Evolutionary conservation across 164 flowering plant species (phyloP).

Genomic region (Stephania cephalantha): DNA sequence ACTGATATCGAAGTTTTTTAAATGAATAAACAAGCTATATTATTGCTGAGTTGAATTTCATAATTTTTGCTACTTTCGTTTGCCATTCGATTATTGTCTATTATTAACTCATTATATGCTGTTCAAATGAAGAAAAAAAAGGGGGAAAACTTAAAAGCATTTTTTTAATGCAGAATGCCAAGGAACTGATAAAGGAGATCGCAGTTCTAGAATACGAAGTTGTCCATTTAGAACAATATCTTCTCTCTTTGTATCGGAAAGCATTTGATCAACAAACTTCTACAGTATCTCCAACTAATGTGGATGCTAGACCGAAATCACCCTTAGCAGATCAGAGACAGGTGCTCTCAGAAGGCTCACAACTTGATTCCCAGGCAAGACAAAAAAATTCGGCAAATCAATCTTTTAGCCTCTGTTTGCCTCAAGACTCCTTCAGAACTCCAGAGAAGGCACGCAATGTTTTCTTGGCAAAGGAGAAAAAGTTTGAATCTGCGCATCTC

Average conservation of each 20-base stretch:
- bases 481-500: slow-evolving; percentile 54
- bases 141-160: background rate
- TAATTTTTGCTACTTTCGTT: background rate
- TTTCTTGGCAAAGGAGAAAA: slow-evolving; percentile 26
- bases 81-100: background rate
- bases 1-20: background rate
- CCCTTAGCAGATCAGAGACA: slow-evolving; percentile 22
- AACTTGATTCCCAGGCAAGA: slow-evolving; percentile 28
- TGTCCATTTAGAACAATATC: slow-evolving; percentile 60
- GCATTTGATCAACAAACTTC: slow-evolving; percentile 57
- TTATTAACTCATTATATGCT: background rate
- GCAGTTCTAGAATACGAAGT: slow-evolving; percentile 73
- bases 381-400: slow-evolving; percentile 21
- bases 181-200: slow-evolving; percentile 71
- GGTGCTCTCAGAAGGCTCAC: slow-evolving; percentile 22
- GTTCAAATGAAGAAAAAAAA: slow-evolving; percentile 2
- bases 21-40: background rate
- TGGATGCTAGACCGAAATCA: slow-evolving; percentile 31
- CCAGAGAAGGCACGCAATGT: slow-evolving; percentile 24
- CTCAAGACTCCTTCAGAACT: slow-evolving; percentile 15
- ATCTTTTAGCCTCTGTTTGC: slow-evolving; percentile 16
- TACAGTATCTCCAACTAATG: slow-evolving; percentile 33
- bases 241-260: slow-evolving; percentile 70
- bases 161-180: slow-evolving; percentile 43
- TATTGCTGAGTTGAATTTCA: background rate